Conservation (phyloP, 306 rosid species). For the Rubus parviflorus region DNA sequence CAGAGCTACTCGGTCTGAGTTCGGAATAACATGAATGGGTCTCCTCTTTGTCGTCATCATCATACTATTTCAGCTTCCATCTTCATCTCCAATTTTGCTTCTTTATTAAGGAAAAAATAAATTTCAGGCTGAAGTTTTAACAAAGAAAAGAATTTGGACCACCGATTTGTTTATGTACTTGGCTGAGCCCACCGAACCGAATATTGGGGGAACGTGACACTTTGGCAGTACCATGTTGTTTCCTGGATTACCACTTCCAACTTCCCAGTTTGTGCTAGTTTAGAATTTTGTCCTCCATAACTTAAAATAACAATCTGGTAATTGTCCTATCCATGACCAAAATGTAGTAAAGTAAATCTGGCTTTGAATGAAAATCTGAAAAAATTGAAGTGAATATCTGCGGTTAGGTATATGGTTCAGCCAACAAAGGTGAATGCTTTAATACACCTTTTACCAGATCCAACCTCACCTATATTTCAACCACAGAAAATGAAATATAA, state of each 20-base stretch:
- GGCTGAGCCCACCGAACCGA: not conserved
- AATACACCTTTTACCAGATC: not conserved
- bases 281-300: not conserved
- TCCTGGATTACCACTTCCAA: constrained; percentile 11
- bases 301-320: not conserved
- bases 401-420: not conserved
- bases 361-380: not conserved
- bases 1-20: not conserved
- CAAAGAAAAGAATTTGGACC: not conserved
- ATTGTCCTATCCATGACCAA: not conserved
- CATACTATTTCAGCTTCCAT: not conserved
- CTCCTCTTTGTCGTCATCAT: not conserved
- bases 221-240: not conserved
- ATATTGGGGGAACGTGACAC: not conserved
- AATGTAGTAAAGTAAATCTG: not conserved
- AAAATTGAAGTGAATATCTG: not conserved
- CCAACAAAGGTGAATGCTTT: not conserved
- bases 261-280: not conserved
- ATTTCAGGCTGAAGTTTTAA: not conserved
- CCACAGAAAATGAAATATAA: not conserved
- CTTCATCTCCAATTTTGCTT: not conserved
- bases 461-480: not conserved
- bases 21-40: not conserved
- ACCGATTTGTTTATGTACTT: not conserved
- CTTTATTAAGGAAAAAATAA: too few species aligned